Evolutionary conservation across 768 basidiomycete species (phyloP), one percentile per base, ranked within the genome.

Genomic region (Russula dissimulans): DNA sequence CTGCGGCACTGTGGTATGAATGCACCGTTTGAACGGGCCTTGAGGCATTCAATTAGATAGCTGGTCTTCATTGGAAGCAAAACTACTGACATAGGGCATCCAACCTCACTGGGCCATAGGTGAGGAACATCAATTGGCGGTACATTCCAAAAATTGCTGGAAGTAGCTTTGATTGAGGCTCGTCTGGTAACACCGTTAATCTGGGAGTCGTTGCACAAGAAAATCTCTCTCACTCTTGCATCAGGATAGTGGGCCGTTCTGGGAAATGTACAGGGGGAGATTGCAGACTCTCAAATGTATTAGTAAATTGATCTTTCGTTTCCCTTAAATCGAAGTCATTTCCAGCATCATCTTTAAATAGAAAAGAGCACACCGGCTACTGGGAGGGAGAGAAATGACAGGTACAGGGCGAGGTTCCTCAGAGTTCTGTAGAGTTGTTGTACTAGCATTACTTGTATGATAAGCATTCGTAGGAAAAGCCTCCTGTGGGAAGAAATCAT

Each of bases 11-110:
- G 44, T 44, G 31, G 22, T 47, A 41, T 26, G 62, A 55, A 15
- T 57, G 54, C 14, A 15, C 46, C 0, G 41, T 52, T 15, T 60
- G 53, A 46, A 60, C 56, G 6, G 62, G 62, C 49, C 62, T 63
- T 42, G 39, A 42, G 36, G 46, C 12, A 15, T 8, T n/a, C 34
- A 44, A 38, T 42, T n/a, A 5, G 22, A 38, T 31, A 57, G 32
- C 14, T 18, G 11, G 8, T 1, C 5, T 22, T n/a, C 6, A 38
- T 39, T 36, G 18, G 18, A 34, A 51, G 22, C 44, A 18, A n/a
- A 52, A 32, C 22, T n/a, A 32, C 58, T 17, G 17, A 63, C 62
- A 26, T 50, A 8, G 58, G 47, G 39, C 46, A 42, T 7, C 51
- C 47, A 14, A 63, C 57, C 12, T 56, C 44, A 17, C 41, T 45